Evolutionary conservation across 2,329 filamentous ascomycete species (phyloP).

Genomic region (Rutstroemia sp.): DNA sequence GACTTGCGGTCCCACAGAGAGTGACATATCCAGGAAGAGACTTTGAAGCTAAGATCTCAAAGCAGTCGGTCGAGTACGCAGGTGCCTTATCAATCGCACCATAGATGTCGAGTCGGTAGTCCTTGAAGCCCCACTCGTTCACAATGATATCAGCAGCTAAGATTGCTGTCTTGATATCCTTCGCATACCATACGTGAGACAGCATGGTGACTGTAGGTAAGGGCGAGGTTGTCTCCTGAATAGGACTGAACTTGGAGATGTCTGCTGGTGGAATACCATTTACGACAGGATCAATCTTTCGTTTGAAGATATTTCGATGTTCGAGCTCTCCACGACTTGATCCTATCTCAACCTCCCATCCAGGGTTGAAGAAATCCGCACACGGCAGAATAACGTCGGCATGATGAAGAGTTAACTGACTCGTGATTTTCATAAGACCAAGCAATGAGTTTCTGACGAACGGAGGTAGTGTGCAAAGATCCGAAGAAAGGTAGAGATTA

Average conservation of each 20-base stretch:
- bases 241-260: constrained; percentile 49
- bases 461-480: constrained; percentile 20
- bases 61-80: constrained; percentile 51
- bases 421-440: constrained; percentile 21
- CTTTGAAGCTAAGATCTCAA: constrained; percentile 33
- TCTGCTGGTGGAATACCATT: constrained; percentile 52
- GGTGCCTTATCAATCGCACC: constrained; percentile 57
- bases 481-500: constrained; percentile 31
- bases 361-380: constrained; percentile 55
- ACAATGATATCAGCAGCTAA: constrained; percentile 58
- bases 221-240: constrained; percentile 50
- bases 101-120: constrained; percentile 56
- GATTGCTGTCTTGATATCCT: constrained; percentile 58
- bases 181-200: constrained; percentile 48
- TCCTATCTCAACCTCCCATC: constrained; percentile 56
- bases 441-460: constrained; percentile 26
- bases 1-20: constrained; percentile 38
- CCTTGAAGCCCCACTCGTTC: constrained; percentile 58
- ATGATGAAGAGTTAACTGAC: constrained; percentile 33
- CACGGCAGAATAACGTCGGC: constrained; percentile 53
- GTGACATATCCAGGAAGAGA: constrained; percentile 21
- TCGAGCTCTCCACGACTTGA: constrained; percentile 48
- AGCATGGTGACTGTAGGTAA: constrained; percentile 58
- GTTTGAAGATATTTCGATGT: constrained; percentile 48
- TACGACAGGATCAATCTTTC: constrained; percentile 57